Base-by-base conservation (phyloP, 139 green algal genomes). In the Coelastrella sp. region DNA sequence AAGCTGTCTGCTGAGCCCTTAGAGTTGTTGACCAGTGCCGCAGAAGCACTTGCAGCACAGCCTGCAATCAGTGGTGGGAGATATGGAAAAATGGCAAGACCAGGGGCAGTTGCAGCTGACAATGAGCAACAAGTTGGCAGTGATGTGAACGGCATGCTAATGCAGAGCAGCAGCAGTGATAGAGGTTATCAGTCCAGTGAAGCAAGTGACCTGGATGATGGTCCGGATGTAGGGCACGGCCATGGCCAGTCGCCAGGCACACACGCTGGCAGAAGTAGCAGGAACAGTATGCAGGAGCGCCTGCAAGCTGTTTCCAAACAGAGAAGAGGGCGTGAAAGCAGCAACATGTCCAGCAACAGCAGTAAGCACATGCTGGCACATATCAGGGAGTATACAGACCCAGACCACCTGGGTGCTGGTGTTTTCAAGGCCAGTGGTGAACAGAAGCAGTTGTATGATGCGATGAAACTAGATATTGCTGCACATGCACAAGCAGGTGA, bases 401-500 rank as follows among this genome's bases (percentile, higher is more conserved):
- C 45, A 13, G 81, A 88, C 35, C 77, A 90, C 59, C 57, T 90
- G 19, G 87, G 87, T 9, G 59, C 71, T 34, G 87, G 87, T 5
- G n/a, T 90, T 64, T 79, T 86, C 83, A 82, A 60, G 27, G 38
- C 87, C 19, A 66, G 43, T 4, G 35, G 32, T 3, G 81, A 86
- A n/a, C 43, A 85, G 60, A 37, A 80, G 30, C 51, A 37, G 11
- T 79, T 84, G 3, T 90, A 88, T 43, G 76, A 90, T 25, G 64
- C 82, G 1, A 2, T 83, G 3, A 51, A 45, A 40, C 21, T 57
- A 5, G 87, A 90, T 50, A 85, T 90, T 32, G 82, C 67, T 5
- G 82, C 82, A 27, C 87, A 90, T 76, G 80, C 86, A 5, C 34
- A 19, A 30, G 60, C 27, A 11, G 34, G 25, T n/a, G 27, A 41